Percentiles rank a stretch among this genome's conserved stretches.
Evolutionary conservation across 225 moss, liverwort and hornwort genomes (phyloP).

Genomic region (Marchantia paleacea): DNA sequence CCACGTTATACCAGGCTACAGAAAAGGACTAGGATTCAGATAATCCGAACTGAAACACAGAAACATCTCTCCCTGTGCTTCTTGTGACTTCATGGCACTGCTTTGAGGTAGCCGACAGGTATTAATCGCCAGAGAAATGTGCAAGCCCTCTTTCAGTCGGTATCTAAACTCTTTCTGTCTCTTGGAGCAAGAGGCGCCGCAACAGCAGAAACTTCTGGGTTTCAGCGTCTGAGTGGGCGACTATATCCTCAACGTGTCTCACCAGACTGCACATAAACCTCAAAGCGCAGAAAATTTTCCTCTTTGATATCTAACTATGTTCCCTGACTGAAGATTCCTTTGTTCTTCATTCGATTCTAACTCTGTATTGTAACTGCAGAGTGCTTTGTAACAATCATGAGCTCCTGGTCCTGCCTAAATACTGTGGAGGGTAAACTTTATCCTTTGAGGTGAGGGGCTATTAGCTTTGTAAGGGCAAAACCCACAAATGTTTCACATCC

Average conservation of each 20-base stretch:
- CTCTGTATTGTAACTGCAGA: slow-evolving; percentile 1
- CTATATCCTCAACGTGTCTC: not conserved
- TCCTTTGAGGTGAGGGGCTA: slow-evolving; percentile 65
- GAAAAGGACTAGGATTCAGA: slow-evolving; percentile 9
- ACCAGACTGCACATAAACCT: slow-evolving; percentile 8
- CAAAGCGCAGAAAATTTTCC: slow-evolving; percentile 14
- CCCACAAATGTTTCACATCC: slow-evolving; percentile 80
- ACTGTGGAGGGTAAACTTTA: slow-evolving; percentile 19
- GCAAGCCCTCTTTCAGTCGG: not conserved
- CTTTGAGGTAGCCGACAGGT: not conserved
- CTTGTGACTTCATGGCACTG: slow-evolving; percentile 1
- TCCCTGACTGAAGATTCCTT: not conserved
- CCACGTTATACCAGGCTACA: not conserved
- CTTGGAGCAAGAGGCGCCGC: not conserved
- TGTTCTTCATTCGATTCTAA: not conserved
- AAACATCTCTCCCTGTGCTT: not conserved
- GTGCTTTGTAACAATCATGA: slow-evolving; percentile 10
- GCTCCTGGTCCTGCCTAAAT: slow-evolving; percentile 10
- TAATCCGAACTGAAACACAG: slow-evolving; percentile 10
- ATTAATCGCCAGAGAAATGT: not conserved
- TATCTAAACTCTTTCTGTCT: not conserved
- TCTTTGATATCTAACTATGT: slow-evolving; percentile 1
- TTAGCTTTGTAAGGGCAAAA: slow-evolving; percentile 67
- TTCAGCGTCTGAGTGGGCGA: not conserved
- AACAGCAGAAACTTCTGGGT: not conserved